Evolutionary conservation across 257 asterid species (phyloP).

Genomic region (Lavandula angustifolia): DNA sequence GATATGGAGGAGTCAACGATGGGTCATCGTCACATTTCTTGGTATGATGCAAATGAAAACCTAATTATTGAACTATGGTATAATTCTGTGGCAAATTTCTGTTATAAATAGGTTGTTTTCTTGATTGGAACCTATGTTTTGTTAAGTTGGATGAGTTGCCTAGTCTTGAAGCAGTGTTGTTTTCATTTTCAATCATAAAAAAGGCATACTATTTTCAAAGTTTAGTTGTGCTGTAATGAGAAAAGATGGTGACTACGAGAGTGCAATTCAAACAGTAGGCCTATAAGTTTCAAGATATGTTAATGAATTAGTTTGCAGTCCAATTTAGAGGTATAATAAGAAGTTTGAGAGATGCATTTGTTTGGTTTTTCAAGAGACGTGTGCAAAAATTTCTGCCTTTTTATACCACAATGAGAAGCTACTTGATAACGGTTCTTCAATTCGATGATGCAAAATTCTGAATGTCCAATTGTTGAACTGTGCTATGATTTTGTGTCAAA

Average conservation of each 20-base stretch:
- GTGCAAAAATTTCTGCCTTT: constrained; percentile 77
- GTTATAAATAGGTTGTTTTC: background rate
- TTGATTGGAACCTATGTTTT: constrained; percentile 10
- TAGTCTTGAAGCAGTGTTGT: background rate
- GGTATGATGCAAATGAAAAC: background rate
- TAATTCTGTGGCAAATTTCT: background rate
- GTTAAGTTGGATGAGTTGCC: background rate
- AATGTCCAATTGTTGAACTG: no score
- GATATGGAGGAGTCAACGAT: constrained; percentile 73
- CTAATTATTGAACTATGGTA: background rate
- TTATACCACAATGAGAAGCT: constrained; percentile 67
- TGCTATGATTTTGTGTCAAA: background rate
- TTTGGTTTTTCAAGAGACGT: constrained; percentile 67
- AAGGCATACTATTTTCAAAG: background rate
- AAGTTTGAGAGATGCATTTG: constrained; percentile 11
- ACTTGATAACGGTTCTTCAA: constrained; percentile 28
- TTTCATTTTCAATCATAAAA: background rate
- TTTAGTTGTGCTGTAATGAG: background rate
- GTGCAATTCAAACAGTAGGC: background rate
- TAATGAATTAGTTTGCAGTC: background rate
- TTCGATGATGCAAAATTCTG: background rate
- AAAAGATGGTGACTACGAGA: background rate
- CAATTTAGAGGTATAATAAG: background rate
- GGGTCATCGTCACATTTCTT: constrained; percentile 27
- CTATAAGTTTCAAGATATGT: background rate